Base-by-base conservation (phyloP, 148 eudicot species). In the Amaranthus hypochondriacus region DNA sequence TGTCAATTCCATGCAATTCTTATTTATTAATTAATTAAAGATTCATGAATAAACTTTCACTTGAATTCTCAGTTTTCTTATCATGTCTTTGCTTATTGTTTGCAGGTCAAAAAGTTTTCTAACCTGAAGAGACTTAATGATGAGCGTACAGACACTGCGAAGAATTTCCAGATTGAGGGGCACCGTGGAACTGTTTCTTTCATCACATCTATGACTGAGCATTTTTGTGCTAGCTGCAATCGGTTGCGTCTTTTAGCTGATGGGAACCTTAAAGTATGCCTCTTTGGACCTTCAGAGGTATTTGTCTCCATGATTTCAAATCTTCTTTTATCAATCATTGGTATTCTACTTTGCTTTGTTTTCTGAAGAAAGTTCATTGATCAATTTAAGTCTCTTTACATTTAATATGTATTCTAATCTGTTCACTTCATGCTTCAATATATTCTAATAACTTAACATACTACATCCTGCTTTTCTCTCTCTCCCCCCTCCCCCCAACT, bases 191-290 rank as follows among this genome's bases (percentile, higher is more conserved):
- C 92, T 61, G 96, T 94, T 80, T 94, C 98, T 67, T 94, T 94
- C 68, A 94, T 94, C 70, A 94, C 98, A 73, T 94, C 98, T 49
- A 94, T 94, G 98, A 94, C 97, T 2, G 92, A 94, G 83, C 98
- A 94, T 76, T 94, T 94, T 62, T 94, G 98, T 82, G 89, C 88
- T 71, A 90, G 98, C 65, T 94, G 98, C 86, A 94, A 91, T 68
- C 87, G 98, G 69, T 72, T 94, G 79, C 89, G 98, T 62, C 88
- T 94, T 79, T 79, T 94, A 76, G 97, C 98, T 21, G 98, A 94
- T 82, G 98, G 98, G 61, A 94, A 89, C 78, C 88, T 94, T 49
- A 94, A 94, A 91, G 98, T 94, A 56, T 94, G 98, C 73, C 92
- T 94, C 13, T 94, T 94, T 86, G 98, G 98, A 10, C 88, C 98